Base-by-base conservation (phyloP, 345 rosid genomes). In the Mangifera indica region DNA sequence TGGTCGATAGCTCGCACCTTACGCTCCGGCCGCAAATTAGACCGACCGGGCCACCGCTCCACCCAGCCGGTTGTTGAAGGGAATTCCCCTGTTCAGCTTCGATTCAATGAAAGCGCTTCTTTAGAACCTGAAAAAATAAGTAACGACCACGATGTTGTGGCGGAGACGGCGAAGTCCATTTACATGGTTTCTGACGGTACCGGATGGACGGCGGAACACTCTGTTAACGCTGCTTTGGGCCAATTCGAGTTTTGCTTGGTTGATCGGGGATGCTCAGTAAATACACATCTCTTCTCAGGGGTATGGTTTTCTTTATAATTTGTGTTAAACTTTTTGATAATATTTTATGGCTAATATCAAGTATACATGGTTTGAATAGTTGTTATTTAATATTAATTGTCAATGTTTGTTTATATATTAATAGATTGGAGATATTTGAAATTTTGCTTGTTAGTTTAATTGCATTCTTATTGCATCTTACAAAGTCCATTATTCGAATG, bases 101-200 rank as follows among this genome's bases (percentile, higher is more conserved):
- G 70, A 63, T 48, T 29, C 7, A 56, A 14, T 24, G 85, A 78
- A 76, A 72, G 59, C 12, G 83, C 75, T 72, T 74, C 72, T 51
- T 65, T 70, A 20, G 74, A 69, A n/a, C n/a, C 14, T 11, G 59
- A 37, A 21, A 26, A 60, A 12, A 29, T 25, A 26, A 37, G 72
- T 61, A 72, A 58, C 57, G 62, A 77, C 69, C 88, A 75, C 11
- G 74, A 61, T 66, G 84, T 79, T 25, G 72, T 58, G 67, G 86
- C 78, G 10, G 53, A 13, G 55, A 14, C 22, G 40, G 93, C 78
- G 48, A 90, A 93, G 82, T 82, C 93, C 20, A 90, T 91, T 72
- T 91, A 87, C 63, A 87, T 93, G 88, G 87, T 89, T 1, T 91
- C 98, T 48, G 98, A 93, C 82, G 98, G 97, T 72, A 93, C 97